Evolutionary conservation across 2,329 filamentous ascomycete species (phyloP), one percentile per base, ranked within the genome.

Genomic region (Zalaria obscura): DNA sequence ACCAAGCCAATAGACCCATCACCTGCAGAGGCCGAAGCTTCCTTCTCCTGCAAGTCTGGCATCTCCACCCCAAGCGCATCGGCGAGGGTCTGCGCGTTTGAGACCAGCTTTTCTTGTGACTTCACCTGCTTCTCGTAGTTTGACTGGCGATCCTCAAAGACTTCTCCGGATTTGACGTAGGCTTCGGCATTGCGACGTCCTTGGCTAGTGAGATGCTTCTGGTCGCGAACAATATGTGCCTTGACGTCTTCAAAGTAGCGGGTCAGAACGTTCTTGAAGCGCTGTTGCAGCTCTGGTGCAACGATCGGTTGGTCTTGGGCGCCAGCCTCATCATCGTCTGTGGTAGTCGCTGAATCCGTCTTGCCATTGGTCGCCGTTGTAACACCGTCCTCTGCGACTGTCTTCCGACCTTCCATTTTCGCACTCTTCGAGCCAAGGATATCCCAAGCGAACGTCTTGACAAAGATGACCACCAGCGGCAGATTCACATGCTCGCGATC

Each of bases 111-210:
- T 58, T 98, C 91, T 56, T 96, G 86, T 1, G 82, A 73, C 61
- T 96, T 98, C 43, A 88, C 70, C 51, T 91, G 83, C 60, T 88
- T 95, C 59, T 98, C 93, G 51, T 93, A 94, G 56, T 88, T 96
- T 41, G 87, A 77, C 58, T 98, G 91, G 39, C 91, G 82, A 55
- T 98, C 91, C 58, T 98, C 91, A 49, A 98, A 96, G 4, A 98
- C 89, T 57, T 98, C 91, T 2, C 91, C 91, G 32, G 91, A 96
- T 56, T 95, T 95, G 53, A 98, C 89, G 54, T 98, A 98, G 4
- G 89, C 91, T 61, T 98, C 91, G 1, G 91, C 89, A 62, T 98
- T 98, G 51, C 89, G 87, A 48, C 87, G 84, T 41, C 84, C 86
- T 63, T 98, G 91, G 26, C 75, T 78, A 40, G 79, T 75, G 34